A percentile compares a stretch with the other conserved stretches of the same genome.
Conservation (phyloP, 208 protist species). For the Trypanosoma boissoni region DNA sequence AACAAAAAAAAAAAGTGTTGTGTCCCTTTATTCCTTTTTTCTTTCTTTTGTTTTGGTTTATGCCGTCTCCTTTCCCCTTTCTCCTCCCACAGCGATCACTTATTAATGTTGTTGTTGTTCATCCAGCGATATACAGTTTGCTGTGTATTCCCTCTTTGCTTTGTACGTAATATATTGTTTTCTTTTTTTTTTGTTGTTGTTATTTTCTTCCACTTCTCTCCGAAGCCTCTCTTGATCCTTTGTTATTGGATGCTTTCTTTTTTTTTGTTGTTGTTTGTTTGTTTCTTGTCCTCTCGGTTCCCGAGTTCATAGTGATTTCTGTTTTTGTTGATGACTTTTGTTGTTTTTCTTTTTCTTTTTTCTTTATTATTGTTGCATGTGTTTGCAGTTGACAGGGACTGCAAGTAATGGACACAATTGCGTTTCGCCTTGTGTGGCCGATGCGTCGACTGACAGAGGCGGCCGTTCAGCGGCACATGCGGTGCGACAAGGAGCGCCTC, state of each 20-base stretch:
- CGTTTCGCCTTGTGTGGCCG: slow-evolving; percentile 47
- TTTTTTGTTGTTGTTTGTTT: not conserved
- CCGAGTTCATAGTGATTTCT: slow-evolving; percentile 12
- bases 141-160: too few species aligned
- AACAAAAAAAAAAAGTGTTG: not conserved
- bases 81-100: too few species aligned
- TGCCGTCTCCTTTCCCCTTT: too few species aligned
- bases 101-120: too few species aligned
- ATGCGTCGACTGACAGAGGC: slow-evolving; percentile 40
- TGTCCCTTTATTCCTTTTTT: slow-evolving; percentile 3
- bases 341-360: not conserved
- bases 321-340: not conserved
- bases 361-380: not conserved
- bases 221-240: not conserved
- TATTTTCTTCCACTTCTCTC: not conserved
- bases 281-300: slow-evolving; percentile 5
- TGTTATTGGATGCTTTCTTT: not conserved
- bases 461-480: slow-evolving; percentile 23
- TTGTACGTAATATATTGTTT: slow-evolving; percentile 5
- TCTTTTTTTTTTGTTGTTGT: slow-evolving; percentile 14
- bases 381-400: not conserved
- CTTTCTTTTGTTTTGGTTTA: too few species aligned
- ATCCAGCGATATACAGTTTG: too few species aligned
- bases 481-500: slow-evolving; percentile 14
- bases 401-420: slow-evolving; percentile 48